Evolutionary conservation across 164 flowering plant species (phyloP).

Genomic region (Taxillus chinensis): DNA sequence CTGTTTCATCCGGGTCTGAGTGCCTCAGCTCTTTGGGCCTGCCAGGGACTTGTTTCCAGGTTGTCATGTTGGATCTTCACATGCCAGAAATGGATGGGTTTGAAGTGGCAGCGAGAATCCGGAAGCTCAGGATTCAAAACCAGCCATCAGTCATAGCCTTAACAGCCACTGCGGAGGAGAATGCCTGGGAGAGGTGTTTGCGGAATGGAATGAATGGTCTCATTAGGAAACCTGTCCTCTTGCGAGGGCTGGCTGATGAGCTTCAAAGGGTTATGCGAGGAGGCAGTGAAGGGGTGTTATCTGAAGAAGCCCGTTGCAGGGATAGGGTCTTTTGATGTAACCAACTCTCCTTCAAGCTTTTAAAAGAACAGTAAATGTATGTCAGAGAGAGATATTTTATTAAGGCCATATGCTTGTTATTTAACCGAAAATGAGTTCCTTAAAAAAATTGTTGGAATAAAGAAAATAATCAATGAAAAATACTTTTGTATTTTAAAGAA

Average conservation of each 20-base stretch:
- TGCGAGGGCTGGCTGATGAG: conserved; percentile 18
- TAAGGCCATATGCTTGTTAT: too few relatives aligned
- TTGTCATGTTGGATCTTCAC: conserved; percentile 3
- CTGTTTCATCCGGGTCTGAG: conserved; percentile 1
- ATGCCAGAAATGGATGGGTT: conserved; percentile 3
- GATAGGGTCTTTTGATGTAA: neutral
- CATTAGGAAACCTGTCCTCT: conserved; percentile 24
- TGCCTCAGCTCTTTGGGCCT: neutral
- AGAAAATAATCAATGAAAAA: too few relatives aligned
- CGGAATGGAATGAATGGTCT: conserved; percentile 5
- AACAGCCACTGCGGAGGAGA: neutral
- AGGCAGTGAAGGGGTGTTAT: conserved; percentile 15
- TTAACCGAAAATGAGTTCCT: too few relatives aligned
- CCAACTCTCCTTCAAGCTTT: neutral
- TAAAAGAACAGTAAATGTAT: neutral
- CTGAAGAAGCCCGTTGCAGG: neutral
- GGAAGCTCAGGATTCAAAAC: conserved; percentile 1
- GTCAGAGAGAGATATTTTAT: too few relatives aligned
- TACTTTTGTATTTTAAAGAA: too few relatives aligned
- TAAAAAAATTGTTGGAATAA: too few relatives aligned
- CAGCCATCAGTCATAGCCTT: neutral
- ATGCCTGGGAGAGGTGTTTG: neutral
- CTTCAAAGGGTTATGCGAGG: conserved; percentile 6
- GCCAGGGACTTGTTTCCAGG: neutral
- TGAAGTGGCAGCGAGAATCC: neutral